These are phyloP conservation scores for Teunomyces atbi DNA, from an alignment of 805 yeast species.

Conservation along the genomic window DNA sequence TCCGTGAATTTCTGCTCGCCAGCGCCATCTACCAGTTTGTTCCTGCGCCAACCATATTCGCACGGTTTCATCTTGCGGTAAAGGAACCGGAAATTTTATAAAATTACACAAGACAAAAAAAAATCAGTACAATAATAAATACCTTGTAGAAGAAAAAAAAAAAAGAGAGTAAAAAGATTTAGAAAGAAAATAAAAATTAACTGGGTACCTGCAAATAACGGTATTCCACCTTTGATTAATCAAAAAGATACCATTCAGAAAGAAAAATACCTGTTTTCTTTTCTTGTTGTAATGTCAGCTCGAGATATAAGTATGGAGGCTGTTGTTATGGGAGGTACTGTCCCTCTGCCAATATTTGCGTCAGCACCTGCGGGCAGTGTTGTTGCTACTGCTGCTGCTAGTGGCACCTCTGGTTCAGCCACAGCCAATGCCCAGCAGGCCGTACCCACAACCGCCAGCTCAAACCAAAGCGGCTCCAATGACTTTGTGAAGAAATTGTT, in stretches of 20 bases:
- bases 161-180: not conserved
- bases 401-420: not conserved
- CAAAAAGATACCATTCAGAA: not conserved
- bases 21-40: not conserved
- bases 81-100: not conserved
- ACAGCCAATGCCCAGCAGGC: not conserved
- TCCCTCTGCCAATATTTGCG: not conserved
- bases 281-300: not conserved
- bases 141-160: not conserved
- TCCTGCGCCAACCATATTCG: not conserved
- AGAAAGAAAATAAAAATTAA: no score
- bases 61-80: not conserved
- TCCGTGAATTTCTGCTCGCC: not conserved
- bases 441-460: constrained; percentile 16
- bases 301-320: constrained; percentile 3
- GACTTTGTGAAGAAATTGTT: constrained; percentile 78
- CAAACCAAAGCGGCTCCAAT: constrained; percentile 53
- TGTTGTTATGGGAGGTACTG: not conserved
- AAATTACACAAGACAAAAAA: not conserved
- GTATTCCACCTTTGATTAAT: not conserved
- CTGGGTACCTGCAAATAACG: not conserved
- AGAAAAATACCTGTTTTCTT: not conserved
- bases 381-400: not conserved
- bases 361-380: not conserved
- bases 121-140: not conserved